phyloP scores from a whole-genome alignment of 164 flowering plant genomes.

The Kalanchoe fedtschenkoi region DNA sequence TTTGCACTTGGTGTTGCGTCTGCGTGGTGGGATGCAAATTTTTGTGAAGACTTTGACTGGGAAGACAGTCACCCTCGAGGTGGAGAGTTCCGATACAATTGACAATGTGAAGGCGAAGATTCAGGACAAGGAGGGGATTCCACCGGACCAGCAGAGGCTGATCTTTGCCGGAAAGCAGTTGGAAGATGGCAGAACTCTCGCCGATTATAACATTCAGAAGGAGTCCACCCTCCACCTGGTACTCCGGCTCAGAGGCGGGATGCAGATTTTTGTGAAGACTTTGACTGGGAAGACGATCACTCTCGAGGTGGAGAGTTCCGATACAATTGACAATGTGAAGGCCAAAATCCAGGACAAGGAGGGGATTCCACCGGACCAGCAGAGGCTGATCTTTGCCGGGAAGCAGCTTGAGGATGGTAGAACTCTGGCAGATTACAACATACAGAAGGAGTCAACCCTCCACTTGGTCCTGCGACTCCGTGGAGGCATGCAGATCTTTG shows the following conservation, averaged over 20 bases:
- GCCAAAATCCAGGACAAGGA: too few species aligned
- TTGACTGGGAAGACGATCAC: too few species aligned
- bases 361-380: too few species aligned
- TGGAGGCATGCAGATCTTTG: too few species aligned
- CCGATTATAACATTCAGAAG: not conserved
- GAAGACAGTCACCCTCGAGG: not conserved
- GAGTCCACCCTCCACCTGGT: not conserved
- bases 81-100: not conserved
- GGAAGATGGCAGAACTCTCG: not conserved
- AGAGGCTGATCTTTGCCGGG: too few species aligned
- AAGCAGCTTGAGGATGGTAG: too few species aligned
- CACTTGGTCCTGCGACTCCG: too few species aligned
- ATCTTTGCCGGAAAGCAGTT: not conserved
- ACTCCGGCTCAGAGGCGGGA: not conserved
- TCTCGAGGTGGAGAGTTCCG: too few species aligned
- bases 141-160: not conserved
- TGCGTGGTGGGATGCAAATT: not conserved
- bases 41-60: not conserved
- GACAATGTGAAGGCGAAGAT: not conserved
- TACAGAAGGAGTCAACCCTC: too few species aligned
- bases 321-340: too few species aligned
- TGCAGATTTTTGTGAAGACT: too few species aligned
- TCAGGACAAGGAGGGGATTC: not conserved
- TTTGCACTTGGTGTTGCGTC: not conserved
- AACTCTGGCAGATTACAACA: too few species aligned